A percentile compares a stretch with the other conserved stretches of the same genome.
Evolutionary conservation across 108 stramenopile species (phyloP).

Genomic region (Schizochytrium sp.): DNA sequence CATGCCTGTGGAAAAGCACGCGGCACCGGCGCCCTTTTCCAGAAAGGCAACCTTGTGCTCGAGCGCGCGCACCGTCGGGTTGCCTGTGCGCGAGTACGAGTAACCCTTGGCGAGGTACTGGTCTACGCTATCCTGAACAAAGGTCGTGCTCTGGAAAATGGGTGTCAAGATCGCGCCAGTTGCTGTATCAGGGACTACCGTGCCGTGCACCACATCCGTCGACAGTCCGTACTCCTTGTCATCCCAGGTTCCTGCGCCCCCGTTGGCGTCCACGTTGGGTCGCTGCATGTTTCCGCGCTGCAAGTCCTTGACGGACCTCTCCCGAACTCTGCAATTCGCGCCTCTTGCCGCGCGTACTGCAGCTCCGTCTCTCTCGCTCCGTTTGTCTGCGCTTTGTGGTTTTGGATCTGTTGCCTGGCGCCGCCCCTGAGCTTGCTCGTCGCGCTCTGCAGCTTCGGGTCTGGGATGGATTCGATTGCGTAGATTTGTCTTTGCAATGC

Average conservation of each 20-base stretch:
- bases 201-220: conserved; percentile 35
- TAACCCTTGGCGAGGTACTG: conserved; percentile 60
- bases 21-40: conserved; percentile 64
- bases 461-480: no score
- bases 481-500: no score
- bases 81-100: conserved; percentile 65
- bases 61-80: conserved; percentile 65
- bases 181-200: conserved; percentile 28
- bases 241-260: conserved; percentile 5
- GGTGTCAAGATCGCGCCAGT: conserved; percentile 66
- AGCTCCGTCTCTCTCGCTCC: no score
- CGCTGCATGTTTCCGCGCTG: background rate
- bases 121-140: conserved; percentile 65
- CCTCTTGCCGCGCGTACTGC: no score
- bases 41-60: conserved; percentile 69
- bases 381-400: no score
- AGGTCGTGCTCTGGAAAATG: conserved; percentile 60
- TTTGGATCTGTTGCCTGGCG: no score
- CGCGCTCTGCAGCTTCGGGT: no score
- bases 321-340: no score
- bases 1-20: conserved; percentile 67
- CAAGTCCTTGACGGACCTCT: no score
- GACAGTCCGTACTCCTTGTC: background rate
- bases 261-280: background rate
- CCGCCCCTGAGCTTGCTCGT: no score